A percentile compares a stretch with the other conserved stretches of the same genome.
phyloP scores from a whole-genome alignment of 768 basidiomycete genomes.

The Mycena filopes region DNA sequence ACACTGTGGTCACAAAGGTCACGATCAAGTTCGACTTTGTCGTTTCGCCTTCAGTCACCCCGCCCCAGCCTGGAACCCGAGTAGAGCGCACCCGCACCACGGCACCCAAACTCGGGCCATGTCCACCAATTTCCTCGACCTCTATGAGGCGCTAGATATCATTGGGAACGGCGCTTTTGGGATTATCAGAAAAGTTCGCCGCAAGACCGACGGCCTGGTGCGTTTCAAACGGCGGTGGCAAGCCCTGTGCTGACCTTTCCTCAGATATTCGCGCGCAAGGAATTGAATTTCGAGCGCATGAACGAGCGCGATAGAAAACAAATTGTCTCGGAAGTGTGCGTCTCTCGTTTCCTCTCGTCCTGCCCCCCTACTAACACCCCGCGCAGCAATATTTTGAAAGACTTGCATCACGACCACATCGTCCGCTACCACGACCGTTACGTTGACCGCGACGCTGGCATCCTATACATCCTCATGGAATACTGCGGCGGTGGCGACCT shows the following conservation, averaged over 20 bases:
- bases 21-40: conserved; percentile 20
- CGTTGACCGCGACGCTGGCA: conserved; percentile 89
- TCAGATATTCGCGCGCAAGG: conserved; percentile 89
- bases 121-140: conserved; percentile 67
- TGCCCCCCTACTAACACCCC: conserved; percentile 1
- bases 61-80: too few species aligned
- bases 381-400: conserved; percentile 93
- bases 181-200: conserved; percentile 92
- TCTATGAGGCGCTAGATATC: conserved; percentile 88
- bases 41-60: conserved; percentile 1
- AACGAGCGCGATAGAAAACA: conserved; percentile 95
- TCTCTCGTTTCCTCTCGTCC: conserved; percentile 42
- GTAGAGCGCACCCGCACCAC: too few species aligned
- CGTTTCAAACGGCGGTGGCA: conserved; percentile 43
- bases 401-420: conserved; percentile 94
- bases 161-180: conserved; percentile 99
- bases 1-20: conserved; percentile 12
- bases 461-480: conserved; percentile 99
- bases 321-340: conserved; percentile 97
- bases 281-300: conserved; percentile 98
- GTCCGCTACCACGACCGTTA: conserved; percentile 94
- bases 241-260: not conserved
- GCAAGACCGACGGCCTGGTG: conserved; percentile 86
- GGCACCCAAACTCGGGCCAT: too few species aligned
- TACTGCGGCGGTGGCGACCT: conserved; percentile 98